Evolutionary conservation across 257 asterid species (phyloP).

Genomic region (Rhazya stricta): DNA sequence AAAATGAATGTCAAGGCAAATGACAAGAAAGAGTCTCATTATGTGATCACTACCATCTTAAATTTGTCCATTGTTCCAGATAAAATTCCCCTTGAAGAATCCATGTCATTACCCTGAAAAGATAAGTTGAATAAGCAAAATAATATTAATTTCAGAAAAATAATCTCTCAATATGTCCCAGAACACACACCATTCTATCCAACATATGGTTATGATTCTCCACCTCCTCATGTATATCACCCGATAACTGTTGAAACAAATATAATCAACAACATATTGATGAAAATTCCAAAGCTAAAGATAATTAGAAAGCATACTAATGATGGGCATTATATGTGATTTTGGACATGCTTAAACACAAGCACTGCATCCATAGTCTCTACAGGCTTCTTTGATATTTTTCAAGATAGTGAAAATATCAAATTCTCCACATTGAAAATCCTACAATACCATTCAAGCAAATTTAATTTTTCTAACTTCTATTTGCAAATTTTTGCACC

Average conservation of each 20-base stretch:
- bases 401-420: not conserved
- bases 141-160: not conserved
- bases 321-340: not conserved
- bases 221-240: slow-evolving; percentile 92
- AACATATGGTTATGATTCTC: slow-evolving; percentile 74
- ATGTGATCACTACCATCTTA: slow-evolving; percentile 54
- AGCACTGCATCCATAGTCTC: not conserved
- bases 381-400: too few species aligned
- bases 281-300: not conserved
- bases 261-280: not conserved
- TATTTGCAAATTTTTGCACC: not conserved
- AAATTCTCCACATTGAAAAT: not conserved
- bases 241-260: slow-evolving; percentile 56
- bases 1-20: not conserved
- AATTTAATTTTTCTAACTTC: not conserved
- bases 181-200: slow-evolving; percentile 71
- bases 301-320: not conserved
- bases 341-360: not conserved
- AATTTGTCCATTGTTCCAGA: slow-evolving; percentile 97
- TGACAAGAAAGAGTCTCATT: not conserved
- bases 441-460: not conserved
- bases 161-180: not conserved
- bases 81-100: slow-evolving; percentile 82
- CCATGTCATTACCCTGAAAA: slow-evolving; percentile 87
- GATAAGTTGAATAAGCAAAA: not conserved